Percentiles rank a stretch among this genome's conserved stretches.
These are phyloP conservation scores for Nannizziopsis arthrosporioides DNA, from an alignment of 2,329 filamentous ascomycete species.

Conservation along the genomic window DNA sequence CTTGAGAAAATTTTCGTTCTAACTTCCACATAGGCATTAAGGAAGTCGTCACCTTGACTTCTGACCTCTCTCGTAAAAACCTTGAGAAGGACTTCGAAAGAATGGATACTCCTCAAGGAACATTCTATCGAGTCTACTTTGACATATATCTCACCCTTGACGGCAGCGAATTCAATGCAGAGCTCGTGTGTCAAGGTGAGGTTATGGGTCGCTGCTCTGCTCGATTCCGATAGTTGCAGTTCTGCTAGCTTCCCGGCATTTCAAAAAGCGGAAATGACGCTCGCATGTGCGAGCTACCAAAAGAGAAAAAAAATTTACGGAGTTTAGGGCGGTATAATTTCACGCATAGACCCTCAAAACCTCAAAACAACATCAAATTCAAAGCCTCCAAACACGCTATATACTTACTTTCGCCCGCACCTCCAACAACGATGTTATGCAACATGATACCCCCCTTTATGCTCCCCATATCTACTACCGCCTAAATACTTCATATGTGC, in stretches of 20 bases:
- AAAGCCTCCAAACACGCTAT: background rate
- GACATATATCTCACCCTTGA: conserved; percentile 81
- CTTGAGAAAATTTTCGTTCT: conserved; percentile 1
- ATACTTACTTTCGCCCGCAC: background rate
- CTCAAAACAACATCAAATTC: background rate
- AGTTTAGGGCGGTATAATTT: conserved; percentile 1
- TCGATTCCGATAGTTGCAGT: conserved; percentile 53
- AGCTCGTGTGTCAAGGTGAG: conserved; percentile 97
- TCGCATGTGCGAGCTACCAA: background rate
- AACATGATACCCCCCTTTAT: conserved; percentile 7
- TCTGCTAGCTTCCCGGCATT: background rate
- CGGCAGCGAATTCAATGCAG: conserved; percentile 93
- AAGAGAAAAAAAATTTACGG: background rate
- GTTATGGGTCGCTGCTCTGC: conserved; percentile 96
- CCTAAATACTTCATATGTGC: too few relatives aligned
- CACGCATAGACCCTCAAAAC: conserved; percentile 2
- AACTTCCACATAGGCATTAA: conserved; percentile 63
- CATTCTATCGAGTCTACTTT: conserved; percentile 69
- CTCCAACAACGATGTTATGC: conserved; percentile 6
- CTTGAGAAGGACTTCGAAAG: conserved; percentile 98
- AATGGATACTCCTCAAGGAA: conserved; percentile 97
- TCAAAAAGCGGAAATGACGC: background rate
- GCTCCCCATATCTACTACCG: too few relatives aligned
- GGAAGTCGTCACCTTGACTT: conserved; percentile 95
- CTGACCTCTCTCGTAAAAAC: conserved; percentile 93